Evolutionary conservation across 768 basidiomycete species (phyloP), one percentile per base, ranked within the genome.

Genomic region (Rhizopogon vesiculosus): DNA sequence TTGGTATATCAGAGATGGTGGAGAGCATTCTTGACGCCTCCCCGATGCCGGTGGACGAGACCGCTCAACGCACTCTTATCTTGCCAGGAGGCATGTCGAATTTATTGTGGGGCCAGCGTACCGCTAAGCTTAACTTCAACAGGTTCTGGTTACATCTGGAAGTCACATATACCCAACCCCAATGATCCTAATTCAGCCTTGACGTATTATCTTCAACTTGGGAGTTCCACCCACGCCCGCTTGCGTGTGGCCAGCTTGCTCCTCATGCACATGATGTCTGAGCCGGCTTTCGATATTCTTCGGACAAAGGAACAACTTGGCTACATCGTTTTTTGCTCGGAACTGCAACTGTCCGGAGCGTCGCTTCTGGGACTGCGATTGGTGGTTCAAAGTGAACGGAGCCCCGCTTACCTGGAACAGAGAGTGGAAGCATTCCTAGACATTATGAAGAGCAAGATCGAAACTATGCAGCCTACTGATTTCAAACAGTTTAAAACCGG

Each of bases 251-350:
- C 78, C 1, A 78, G 86, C 22, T 73, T 84, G 2, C 78, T 99
- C 13, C 83, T 98, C 22, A 79, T 79, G 0, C 92, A 95, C 62
- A 89, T 98, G 55, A 77, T 95, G 39, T 76, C 80, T n/a, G 97
- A 99, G 63, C 96, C 95, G 1, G 82, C 89, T 9, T 99, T 98
- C 72, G 86, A 96, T 66, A 75, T 86, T 22, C 80, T 99, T 31
- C 86, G 97, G 29, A 98, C 95, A 3, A 86, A 92, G 66, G 93
- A 98, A 66, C 97, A 99, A 69, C 79, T 99, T 1, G 97, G 97
- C 5, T 99, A 99, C 68, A 79, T 97, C 42, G 95, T 97, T 38
- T 81, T 77, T 8, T 85, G 82, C 59, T 75, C 76, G 1, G 66
- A 72, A 31, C 84, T 81, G 81, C 66, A 75, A 9, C 69, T 88